A percentile compares a stretch with the other conserved stretches of the same genome.
Evolutionary conservation across 1,284 basidiomycete genomes (phyloP).

Genomic region (Naganishia sp.): DNA sequence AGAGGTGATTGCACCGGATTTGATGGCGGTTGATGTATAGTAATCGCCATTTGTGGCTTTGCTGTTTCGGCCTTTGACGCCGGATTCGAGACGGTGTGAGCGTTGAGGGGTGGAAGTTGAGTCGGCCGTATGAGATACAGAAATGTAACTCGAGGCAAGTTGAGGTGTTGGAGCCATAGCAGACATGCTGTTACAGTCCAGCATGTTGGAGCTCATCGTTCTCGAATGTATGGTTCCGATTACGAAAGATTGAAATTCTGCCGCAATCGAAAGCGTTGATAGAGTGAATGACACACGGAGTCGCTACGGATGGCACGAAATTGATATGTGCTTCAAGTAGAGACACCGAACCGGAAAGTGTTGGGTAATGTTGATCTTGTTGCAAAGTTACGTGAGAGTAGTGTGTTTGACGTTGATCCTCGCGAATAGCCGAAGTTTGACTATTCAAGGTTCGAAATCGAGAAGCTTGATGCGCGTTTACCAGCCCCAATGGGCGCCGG

Average conservation of each 20-base stretch:
- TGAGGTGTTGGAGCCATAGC: conserved; percentile 9
- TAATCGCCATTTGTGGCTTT: neutral
- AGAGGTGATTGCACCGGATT: too few relatives aligned
- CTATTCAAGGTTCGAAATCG: conserved; percentile 14
- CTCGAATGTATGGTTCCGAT: conserved; percentile 9
- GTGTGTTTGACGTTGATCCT: conserved; percentile 9
- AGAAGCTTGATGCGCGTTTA: conserved; percentile 9
- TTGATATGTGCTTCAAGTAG: conserved; percentile 11
- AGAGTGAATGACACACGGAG: conserved; percentile 23
- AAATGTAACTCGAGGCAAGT: neutral
- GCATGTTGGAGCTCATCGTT: conserved; percentile 22
- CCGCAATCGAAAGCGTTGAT: conserved; percentile 3
- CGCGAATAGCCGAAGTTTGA: neutral
- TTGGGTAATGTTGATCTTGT: conserved; percentile 25
- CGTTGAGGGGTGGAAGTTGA: conserved; percentile 8
- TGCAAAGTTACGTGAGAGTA: conserved; percentile 13
- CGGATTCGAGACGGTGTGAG: conserved; percentile 29
- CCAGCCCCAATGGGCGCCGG: conserved; percentile 26
- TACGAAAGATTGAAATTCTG: conserved; percentile 2
- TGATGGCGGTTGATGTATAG: neutral
- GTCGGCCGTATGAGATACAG: neutral
- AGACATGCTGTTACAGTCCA: conserved; percentile 19
- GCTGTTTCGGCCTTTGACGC: neutral
- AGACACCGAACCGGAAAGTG: conserved; percentile 21
- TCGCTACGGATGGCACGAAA: conserved; percentile 15